Evolutionary conservation across 2,329 filamentous ascomycete species (phyloP), one percentile per base, ranked within the genome.

Genomic region (Xylariaceae sp.): DNA sequence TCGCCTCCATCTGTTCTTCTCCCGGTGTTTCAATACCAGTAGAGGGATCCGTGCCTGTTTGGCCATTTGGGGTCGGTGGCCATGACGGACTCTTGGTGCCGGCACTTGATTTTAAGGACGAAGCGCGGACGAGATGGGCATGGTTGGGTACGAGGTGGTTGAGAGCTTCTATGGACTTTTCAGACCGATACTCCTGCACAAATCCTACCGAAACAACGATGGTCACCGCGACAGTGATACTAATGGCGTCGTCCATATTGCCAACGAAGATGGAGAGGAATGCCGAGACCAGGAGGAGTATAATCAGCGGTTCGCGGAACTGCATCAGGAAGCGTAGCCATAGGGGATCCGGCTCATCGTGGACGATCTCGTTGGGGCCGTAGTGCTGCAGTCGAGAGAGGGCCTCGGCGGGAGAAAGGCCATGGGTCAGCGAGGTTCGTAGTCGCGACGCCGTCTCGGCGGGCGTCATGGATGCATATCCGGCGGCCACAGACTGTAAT

Each of bases 181-280:
- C 94, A 6, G 94, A 97, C 60, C 94, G 83, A 73, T 99, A 99
- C 75, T 99, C 94, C 73, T 99, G 94, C 55, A 97, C 86, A 68
- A 99, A 99, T 1, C 93, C 94, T 48, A 99, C 94, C 0, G 88
- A 89, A 23, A 99, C 92, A 4, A 99, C 94, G 67, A 99, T 99
- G 30, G 92, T 96, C 18, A 99, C 94, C 1, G 94, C 94, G 37
- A 96, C 87, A 0, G 93, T 89, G 70, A 99, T 99, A 74, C 93
- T 97, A 68, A 99, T 78, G 4, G 93, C 93, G 76, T 99, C 95
- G 68, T 97, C 93, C 71, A 88, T 86, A 71, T 99, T 99, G 55
- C 92, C 92, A 74, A 99, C 88, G 49, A 97, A 75, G 53, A 97
- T 84, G 0, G 93, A 97, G 45, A 96, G 88, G 15, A 83, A 88